Evolutionary conservation across 495 filamentous ascomycete genomes (phyloP), one percentile per base, ranked within the genome.

Genomic region (Xylaria castorea): DNA sequence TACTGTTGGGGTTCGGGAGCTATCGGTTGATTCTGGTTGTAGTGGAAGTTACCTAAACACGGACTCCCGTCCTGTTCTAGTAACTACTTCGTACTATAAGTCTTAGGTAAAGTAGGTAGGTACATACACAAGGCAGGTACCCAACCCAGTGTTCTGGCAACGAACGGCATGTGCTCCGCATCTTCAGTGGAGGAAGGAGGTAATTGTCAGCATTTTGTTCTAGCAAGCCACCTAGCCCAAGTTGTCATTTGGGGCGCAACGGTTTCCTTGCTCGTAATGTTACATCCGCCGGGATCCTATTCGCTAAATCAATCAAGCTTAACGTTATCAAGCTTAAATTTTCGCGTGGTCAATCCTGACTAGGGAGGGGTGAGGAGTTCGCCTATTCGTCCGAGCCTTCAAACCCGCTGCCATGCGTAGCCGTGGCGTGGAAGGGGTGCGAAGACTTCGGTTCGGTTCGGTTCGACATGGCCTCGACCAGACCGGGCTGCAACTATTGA

Each of bases 151-250:
- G 18, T 32, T 67, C 64, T 67, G 64, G 64, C 46, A 53, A 67
- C 42, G 46, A 38, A 53, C 42, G 38, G 38, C 63, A 32, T 66
- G 48, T 68, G 44, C 66, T 55, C 66, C 30, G 42, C 44, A n/a
- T 40, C 12, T 53, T 20, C 44, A 12, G 38, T 42, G 38, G 38
- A 42, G 38, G 38, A 42, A n/a, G 38, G 38, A 42, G 38, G 63
- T 68, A 68, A 68, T 68, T 68, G 66, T 68, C 66, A 68, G 50
- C 66, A 68, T 27, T 68, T n/a, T 57, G 53, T 57, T 57, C 53
- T 14, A 5, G 51, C 51, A 42, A 53, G 48, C n/a, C 25, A 34
- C 22, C 12, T 5, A 22, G 8, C 22, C 30, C 44, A 48, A 55
- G 46, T 50, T 68, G n/a, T 42, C 50, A 57, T 68, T 44, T 55